Evolutionary conservation across 768 basidiomycete species (phyloP), one percentile per base, ranked within the genome.

Genomic region (Obba rivulosa): DNA sequence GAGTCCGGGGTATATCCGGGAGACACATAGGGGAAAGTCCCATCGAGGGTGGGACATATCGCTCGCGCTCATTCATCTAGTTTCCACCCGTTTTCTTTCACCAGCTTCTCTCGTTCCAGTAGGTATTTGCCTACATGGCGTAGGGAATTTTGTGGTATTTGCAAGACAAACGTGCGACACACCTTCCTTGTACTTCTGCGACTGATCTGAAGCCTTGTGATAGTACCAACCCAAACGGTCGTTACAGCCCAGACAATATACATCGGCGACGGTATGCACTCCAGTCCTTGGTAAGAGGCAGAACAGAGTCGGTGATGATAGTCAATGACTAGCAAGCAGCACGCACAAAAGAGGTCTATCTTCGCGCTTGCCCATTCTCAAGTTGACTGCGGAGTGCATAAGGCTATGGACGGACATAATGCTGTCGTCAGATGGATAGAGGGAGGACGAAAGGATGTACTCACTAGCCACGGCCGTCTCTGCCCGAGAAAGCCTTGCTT

Each of bases 151-250:
- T 3, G 9, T n/a, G 8, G 14, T 23, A 24, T 41, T 14, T 3
- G 8, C 17, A 31, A n/a, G 11, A 14, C 8, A 4, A 39, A 18
- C 14, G 8, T 44, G n/a, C 20, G 4, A 8, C 75, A 34, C 28
- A 80, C 88, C 84, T 77, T 92, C 89, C 64, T 91, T 92, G 61
- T 92, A 91, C 61, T 85, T 89, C 76, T 92, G 89, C 2, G 78
- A 74, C 34, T 71, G 68, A 54, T 91, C 85, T 0, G 82, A 76
- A 11, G 89, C 87, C 60, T 83, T 85, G 63, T 87, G 80, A 56
- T 92, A 92, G 59, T 73, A 88, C 88, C 89, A 92, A 1, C 89
- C 88, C 3, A 91, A 49, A 31, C 85, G 75, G 14, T 86, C 86
- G 48, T 83, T 81, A 66, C 89, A 92, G 0, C 86, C 87, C 25